A percentile compares a stretch with the other conserved stretches of the same genome.
phyloP scores from a whole-genome alignment of 805 yeast species.

The Millerozyma acaciae region DNA sequence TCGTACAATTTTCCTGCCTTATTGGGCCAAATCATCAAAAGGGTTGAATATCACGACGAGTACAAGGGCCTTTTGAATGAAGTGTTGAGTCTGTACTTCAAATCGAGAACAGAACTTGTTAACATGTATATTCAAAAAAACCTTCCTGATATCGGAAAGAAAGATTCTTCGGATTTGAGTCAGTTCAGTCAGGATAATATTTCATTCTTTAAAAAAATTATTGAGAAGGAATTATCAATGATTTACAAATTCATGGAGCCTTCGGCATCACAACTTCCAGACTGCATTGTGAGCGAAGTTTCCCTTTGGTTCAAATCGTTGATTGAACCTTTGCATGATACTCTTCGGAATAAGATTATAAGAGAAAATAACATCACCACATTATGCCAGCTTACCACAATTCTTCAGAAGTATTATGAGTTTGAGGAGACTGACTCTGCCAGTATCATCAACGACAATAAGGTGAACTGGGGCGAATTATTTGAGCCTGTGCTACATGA shows the following conservation, averaged over 20 bases:
- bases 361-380: slow-evolving; percentile 65
- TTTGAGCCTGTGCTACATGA: slow-evolving; percentile 72
- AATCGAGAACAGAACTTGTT: slow-evolving; percentile 49
- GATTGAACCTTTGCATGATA: slow-evolving; percentile 76
- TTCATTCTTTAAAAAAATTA: slow-evolving; percentile 54
- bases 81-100: slow-evolving; percentile 60
- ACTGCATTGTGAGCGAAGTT: slow-evolving; percentile 26
- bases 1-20: slow-evolving; percentile 11
- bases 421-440: slow-evolving; percentile 43
- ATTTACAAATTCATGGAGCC: slow-evolving; percentile 50
- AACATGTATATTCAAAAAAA: slow-evolving; percentile 29
- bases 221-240: slow-evolving; percentile 57
- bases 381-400: slow-evolving; percentile 71
- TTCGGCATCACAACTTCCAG: slow-evolving; percentile 6
- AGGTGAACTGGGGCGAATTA: slow-evolving; percentile 51
- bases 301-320: slow-evolving; percentile 59
- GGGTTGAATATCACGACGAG: slow-evolving; percentile 44
- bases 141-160: slow-evolving; percentile 13
- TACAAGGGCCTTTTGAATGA: slow-evolving; percentile 67
- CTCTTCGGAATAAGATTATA: slow-evolving; percentile 59
- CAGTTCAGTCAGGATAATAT: slow-evolving; percentile 61
- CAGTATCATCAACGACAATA: slow-evolving; percentile 9
- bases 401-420: slow-evolving; percentile 65
- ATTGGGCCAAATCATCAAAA: slow-evolving; percentile 30
- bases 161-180: slow-evolving; percentile 37